phyloP scores from a whole-genome alignment of 306 rosid genomes.

The Fagus crenata region DNA sequence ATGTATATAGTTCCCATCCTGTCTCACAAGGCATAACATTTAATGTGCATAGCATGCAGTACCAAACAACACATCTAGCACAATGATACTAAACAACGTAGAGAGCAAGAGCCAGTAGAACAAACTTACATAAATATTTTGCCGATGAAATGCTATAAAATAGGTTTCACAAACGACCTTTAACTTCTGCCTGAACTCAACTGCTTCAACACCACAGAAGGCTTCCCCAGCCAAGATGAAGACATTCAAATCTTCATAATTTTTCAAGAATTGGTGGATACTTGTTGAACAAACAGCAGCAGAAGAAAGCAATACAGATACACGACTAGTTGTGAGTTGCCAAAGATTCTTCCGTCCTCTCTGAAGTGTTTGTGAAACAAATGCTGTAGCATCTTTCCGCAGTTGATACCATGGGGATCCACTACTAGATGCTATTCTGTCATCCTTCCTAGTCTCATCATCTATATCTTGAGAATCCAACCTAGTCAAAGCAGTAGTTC shows the following conservation, averaged over 20 bases:
- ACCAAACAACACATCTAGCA: slow-evolving; percentile 17
- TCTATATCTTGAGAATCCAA: slow-evolving; percentile 34
- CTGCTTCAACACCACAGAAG: slow-evolving; percentile 95
- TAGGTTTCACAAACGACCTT: slow-evolving; percentile 94
- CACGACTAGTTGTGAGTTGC: slow-evolving; percentile 93
- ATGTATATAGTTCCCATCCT: neutral
- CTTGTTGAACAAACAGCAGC: slow-evolving; percentile 80
- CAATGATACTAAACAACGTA: slow-evolving; percentile 19
- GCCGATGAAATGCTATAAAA: slow-evolving; percentile 87
- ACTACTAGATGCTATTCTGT: slow-evolving; percentile 57
- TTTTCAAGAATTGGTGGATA: slow-evolving; percentile 94
- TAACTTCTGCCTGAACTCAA: slow-evolving; percentile 90
- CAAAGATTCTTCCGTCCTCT: slow-evolving; percentile 92
- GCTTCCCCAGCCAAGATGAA: slow-evolving; percentile 97
- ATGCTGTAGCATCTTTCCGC: slow-evolving; percentile 77
- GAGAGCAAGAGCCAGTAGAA: slow-evolving; percentile 33
- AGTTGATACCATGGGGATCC: slow-evolving; percentile 96
- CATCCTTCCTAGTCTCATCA: slow-evolving; percentile 56
- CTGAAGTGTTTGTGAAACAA: slow-evolving; percentile 89
- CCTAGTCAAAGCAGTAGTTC: slow-evolving; percentile 31
- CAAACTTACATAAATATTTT: slow-evolving; percentile 80
- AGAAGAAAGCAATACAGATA: slow-evolving; percentile 91
- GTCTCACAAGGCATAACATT: slow-evolving; percentile 8
- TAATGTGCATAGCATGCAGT: neutral
- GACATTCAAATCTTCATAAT: slow-evolving; percentile 83